Evolutionary conservation across 495 filamentous ascomycete species (phyloP).

Genomic region (Trichoderma virens): DNA sequence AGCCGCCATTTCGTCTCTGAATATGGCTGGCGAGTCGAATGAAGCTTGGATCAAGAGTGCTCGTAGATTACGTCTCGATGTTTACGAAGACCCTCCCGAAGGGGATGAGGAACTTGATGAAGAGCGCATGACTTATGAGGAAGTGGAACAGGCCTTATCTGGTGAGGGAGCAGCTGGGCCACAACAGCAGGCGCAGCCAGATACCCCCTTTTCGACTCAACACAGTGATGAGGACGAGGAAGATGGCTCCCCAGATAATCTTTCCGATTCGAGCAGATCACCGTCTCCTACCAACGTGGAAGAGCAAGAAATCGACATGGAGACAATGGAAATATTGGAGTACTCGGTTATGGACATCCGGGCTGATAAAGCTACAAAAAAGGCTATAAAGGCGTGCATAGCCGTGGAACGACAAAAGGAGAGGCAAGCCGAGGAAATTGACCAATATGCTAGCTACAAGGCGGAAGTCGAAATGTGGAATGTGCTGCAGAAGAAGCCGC

Average conservation of each 20-base stretch:
- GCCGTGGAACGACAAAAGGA: constrained; percentile 4
- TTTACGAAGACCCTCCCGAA: constrained; percentile 35
- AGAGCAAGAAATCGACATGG: neutral
- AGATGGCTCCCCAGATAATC: neutral
- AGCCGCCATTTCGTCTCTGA: constrained; percentile 53
- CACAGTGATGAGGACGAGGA: neutral
- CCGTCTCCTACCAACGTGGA: neutral
- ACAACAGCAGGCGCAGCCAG: neutral
- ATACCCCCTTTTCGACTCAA: neutral
- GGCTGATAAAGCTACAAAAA: neutral
- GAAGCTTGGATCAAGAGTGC: constrained; percentile 55
- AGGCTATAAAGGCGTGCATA: neutral
- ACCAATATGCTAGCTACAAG: constrained; percentile 8
- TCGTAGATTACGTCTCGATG: constrained; percentile 49
- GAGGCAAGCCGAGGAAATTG: constrained; percentile 2
- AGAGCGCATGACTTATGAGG: constrained; percentile 8
- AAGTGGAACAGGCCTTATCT: constrained; percentile 6
- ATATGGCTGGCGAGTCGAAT: constrained; percentile 32
- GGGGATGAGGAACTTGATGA: constrained; percentile 15
- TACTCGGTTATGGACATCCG: neutral
- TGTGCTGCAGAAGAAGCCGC: constrained; percentile 7
- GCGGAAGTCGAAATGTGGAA: constrained; percentile 11
- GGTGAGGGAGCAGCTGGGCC: neutral
- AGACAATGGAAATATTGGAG: constrained; percentile 1
- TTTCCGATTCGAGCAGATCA: neutral